Base-by-base conservation (phyloP, 345 rosid species). In the Boechera divaricarpa region DNA sequence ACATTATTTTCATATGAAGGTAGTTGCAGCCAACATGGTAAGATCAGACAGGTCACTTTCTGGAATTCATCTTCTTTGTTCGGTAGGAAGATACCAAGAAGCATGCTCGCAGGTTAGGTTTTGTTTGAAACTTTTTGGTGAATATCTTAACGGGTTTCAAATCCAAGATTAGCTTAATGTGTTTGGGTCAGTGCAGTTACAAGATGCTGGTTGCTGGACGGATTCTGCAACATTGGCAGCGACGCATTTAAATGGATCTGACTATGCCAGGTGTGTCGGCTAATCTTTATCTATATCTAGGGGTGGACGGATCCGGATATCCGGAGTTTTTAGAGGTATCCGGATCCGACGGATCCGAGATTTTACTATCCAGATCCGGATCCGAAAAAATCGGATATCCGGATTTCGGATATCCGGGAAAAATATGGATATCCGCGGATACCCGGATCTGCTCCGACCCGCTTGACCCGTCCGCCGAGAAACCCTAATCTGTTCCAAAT, bases 1-100 rank as follows among this genome's bases (percentile, higher is more conserved):
- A 58, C 41, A 67, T 45, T 32, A 1, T 54, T 67, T 69, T 18
- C 28, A 45, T 45, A 41, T 49, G 69, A 49, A 93, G 98, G 97
- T 93, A 62, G 95, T 93, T 75, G 98, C 98, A 53, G 97, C 98
- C 73, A 93, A 93, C 81, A 91, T 91, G 97, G 98, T 91, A 51
- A 84, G 90, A 79, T 89, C 94, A 63, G 97, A 91, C 80, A 84
- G 88, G 70, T 93, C 97, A 63, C 81, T 93, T 59, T 91, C 91
- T 63, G 97, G 92, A 78, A 93, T 86, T 69, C 98, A 93, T 88
- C 97, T 93, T 77, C 90, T 91, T 7, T 91, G 98, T 82, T 91
- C 97, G 6, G 98, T 93, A 67, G 95, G 98, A 76, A 89, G 95
- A 78, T 81, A 93, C 84, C 98, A 89, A 72, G 98, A 93, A 82